Evolutionary conservation across 441 rosid species (phyloP).

Genomic region (Pelargonium citronellum): DNA sequence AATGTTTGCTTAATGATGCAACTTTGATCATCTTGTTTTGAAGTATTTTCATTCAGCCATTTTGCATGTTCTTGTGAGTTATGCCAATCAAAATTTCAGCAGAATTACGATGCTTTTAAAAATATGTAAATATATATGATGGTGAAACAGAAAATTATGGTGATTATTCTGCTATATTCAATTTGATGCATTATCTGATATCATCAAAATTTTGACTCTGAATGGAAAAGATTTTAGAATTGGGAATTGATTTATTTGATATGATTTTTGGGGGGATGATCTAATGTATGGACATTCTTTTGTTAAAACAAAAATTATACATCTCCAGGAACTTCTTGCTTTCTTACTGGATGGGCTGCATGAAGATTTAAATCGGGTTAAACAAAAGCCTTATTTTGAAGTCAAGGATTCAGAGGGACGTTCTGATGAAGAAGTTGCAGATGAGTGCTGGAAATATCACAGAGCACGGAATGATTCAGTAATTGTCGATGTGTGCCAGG

Average conservation of each 20-base stretch:
- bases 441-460: slow-evolving; percentile 68
- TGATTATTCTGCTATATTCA: too few relatives aligned
- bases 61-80: not conserved
- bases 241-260: slow-evolving; percentile 22
- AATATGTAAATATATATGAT: too few relatives aligned
- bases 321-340: slow-evolving; percentile 58
- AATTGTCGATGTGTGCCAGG: slow-evolving; percentile 66
- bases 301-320: not conserved
- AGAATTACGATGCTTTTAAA: not conserved
- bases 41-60: not conserved
- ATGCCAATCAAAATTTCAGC: not conserved
- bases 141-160: not conserved
- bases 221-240: slow-evolving; percentile 1
- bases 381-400: slow-evolving; percentile 61
- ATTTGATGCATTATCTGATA: too few relatives aligned
- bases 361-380: slow-evolving; percentile 72
- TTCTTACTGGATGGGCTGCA: slow-evolving; percentile 78
- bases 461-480: slow-evolving; percentile 63
- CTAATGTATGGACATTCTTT: not conserved
- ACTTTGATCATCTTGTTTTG: not conserved
- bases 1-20: not conserved
- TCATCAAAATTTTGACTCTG: not conserved
- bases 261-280: not conserved
- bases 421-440: slow-evolving; percentile 62
- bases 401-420: slow-evolving; percentile 62